Base-by-base conservation (phyloP, 2,329 filamentous ascomycete species). In the Penicillium sp. region DNA sequence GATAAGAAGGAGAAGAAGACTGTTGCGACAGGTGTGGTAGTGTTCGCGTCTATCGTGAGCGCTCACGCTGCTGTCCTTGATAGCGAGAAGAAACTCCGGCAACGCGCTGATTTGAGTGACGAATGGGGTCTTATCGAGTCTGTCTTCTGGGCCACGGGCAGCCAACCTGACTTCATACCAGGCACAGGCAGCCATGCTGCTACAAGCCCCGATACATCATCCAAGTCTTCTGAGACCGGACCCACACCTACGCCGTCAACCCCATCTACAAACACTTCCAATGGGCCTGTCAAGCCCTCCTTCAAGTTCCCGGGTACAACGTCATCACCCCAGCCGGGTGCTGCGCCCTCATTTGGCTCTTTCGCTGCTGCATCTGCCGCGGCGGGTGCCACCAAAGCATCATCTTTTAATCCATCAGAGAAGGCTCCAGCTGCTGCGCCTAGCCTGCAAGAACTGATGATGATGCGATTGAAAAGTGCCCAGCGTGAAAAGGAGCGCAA, bases 41-140 rank as follows among this genome's bases (percentile, higher is more conserved):
- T 83, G 12, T 84, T 78, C 64, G 67, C 71, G 3, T 81, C 80
- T 3, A 75, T 84, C 30, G 78, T 82, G 40, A 74, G 77, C 46
- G 80, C 81, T 0, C 77, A 82, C 59, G 73, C 78, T 3, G 80
- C 80, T 8, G 76, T 83, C 2, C 60, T 74, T 35, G 79, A 82
- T 54, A 73, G 71, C 44, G 68, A 71, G 46, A 74, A 71, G 46
- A 69, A 61, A 41, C 54, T 58, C 44, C 50, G 56, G 30, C 55
- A 62, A 25, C 52, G 47, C 25, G 44, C 64, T n/a, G 70, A 41
- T 14, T 41, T 39, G 10, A 41, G 70, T 27, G 60, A 59, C 1
- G 73, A 76, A 30, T 80, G 75, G 70, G 67, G 71, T 6, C 51
- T 71, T 8, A 74, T 83, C 19, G 77, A 81, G 29, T 77, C 74